Percentiles rank a stretch among this genome's conserved stretches.
Evolutionary conservation across 345 rosid species (phyloP).

Genomic region (Geranium rotundifolium): DNA sequence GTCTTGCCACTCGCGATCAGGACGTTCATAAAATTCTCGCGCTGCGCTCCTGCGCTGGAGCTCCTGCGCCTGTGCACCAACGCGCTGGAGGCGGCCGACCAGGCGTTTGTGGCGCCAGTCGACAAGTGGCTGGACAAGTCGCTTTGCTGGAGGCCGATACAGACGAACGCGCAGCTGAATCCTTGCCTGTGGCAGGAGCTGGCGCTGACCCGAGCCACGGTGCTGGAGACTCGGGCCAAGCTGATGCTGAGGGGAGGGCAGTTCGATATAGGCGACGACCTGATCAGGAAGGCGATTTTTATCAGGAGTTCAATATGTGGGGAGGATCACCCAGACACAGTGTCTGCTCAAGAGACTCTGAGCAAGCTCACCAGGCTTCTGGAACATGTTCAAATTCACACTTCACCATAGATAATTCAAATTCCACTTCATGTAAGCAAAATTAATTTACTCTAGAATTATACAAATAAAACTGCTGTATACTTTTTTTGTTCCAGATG

Average conservation of each 20-base stretch:
- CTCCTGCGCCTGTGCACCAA: constrained; percentile 77
- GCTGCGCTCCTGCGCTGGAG: constrained; percentile 75
- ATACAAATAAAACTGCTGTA: not conserved
- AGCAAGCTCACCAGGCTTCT: constrained; percentile 62
- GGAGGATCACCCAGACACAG: constrained; percentile 73
- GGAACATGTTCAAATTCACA: not conserved
- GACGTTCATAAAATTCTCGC: constrained; percentile 64
- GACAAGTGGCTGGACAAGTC: constrained; percentile 80
- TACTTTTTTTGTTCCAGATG: not conserved
- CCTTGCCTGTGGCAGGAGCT: constrained; percentile 91
- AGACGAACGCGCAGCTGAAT: constrained; percentile 77
- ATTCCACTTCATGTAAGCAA: not conserved
- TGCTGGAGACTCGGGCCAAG: constrained; percentile 87
- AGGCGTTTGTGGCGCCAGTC: constrained; percentile 71
- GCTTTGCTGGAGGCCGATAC: constrained; percentile 81
- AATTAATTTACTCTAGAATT: not conserved
- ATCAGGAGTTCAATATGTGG: constrained; percentile 84
- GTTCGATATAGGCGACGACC: constrained; percentile 74
- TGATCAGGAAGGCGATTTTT: constrained; percentile 74
- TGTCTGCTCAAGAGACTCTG: constrained; percentile 67
- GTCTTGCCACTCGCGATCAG: constrained; percentile 66
- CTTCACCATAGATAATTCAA: not conserved
- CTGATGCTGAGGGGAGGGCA: constrained; percentile 80
- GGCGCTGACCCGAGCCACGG: constrained; percentile 72
- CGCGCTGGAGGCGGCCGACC: constrained; percentile 79